phyloP scores from a whole-genome alignment of 441 rosid species.

The Croton setiger region DNA sequence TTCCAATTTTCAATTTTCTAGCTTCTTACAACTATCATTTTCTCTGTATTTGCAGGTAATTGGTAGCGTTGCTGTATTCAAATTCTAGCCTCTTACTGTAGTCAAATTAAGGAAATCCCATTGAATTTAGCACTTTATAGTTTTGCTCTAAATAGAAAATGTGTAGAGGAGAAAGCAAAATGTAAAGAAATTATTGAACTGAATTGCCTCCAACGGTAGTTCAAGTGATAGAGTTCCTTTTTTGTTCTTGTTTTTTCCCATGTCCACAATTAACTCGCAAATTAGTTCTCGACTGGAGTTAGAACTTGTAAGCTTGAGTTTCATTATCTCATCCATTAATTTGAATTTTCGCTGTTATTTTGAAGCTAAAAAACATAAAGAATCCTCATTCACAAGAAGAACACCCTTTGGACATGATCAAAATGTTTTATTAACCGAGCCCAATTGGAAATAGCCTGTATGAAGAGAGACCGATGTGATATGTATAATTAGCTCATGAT shows the following conservation, averaged over 20 bases:
- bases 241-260: not conserved
- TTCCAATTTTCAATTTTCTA: not conserved
- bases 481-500: too few species aligned
- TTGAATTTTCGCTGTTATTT: too few species aligned
- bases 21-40: not conserved
- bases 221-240: not conserved
- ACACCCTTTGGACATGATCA: too few species aligned
- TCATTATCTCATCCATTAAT: too few species aligned
- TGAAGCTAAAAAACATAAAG: too few species aligned
- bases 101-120: constrained; percentile 4
- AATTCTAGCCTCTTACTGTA: constrained; percentile 3
- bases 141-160: not conserved
- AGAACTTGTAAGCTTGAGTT: not conserved
- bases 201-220: not conserved
- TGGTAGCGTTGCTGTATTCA: constrained; percentile 1
- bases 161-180: not conserved
- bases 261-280: not conserved
- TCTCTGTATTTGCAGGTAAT: constrained; percentile 6
- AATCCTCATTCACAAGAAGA: too few species aligned
- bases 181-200: constrained; percentile 1
- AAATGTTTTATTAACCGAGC: too few species aligned
- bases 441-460: too few species aligned
- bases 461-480: not conserved
- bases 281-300: too few species aligned
- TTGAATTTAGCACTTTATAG: constrained; percentile 6